Conservation (phyloP, 257 asterid genomes). For the Galeopsis tetrahit region DNA sequence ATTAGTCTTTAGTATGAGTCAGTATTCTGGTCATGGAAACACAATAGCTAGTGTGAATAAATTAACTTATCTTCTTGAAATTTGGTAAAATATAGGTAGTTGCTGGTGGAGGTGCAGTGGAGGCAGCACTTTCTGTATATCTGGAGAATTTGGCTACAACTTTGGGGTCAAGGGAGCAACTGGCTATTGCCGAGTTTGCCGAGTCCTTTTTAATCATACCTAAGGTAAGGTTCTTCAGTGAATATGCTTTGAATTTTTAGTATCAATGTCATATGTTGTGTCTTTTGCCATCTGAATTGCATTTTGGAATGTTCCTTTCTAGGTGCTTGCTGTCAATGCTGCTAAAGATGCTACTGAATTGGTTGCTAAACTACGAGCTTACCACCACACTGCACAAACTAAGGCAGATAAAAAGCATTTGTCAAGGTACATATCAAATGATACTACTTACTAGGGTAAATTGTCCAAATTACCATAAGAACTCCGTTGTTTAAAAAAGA, state of each 20-base stretch:
- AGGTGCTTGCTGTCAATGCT: constrained; percentile 99
- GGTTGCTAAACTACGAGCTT: constrained; percentile 88
- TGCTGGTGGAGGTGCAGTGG: constrained; percentile 99
- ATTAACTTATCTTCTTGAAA: constrained; percentile 27
- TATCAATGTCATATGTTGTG: background rate
- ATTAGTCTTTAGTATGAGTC: background rate
- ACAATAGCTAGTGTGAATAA: background rate
- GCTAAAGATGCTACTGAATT: constrained; percentile 98
- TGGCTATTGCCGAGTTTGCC: constrained; percentile 94
- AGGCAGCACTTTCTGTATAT: constrained; percentile 83
- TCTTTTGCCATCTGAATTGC: background rate
- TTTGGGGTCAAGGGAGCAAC: constrained; percentile 91
- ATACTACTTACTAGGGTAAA: background rate
- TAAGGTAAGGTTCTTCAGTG: constrained; percentile 77
- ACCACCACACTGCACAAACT: constrained; percentile 95
- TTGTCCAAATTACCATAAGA: background rate
- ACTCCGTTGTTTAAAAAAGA: background rate
- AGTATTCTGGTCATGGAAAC: background rate
- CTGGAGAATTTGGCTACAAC: constrained; percentile 88
- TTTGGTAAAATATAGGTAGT: constrained; percentile 70
- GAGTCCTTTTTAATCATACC: constrained; percentile 85
- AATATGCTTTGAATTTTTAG: constrained; percentile 16
- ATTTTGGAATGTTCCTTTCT: constrained; percentile 11
- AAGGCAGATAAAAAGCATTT: constrained; percentile 91
- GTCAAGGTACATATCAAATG: constrained; percentile 64